phyloP scores from a whole-genome alignment of 768 basidiomycete genomes.

The Podaxis mareebaensis region DNA sequence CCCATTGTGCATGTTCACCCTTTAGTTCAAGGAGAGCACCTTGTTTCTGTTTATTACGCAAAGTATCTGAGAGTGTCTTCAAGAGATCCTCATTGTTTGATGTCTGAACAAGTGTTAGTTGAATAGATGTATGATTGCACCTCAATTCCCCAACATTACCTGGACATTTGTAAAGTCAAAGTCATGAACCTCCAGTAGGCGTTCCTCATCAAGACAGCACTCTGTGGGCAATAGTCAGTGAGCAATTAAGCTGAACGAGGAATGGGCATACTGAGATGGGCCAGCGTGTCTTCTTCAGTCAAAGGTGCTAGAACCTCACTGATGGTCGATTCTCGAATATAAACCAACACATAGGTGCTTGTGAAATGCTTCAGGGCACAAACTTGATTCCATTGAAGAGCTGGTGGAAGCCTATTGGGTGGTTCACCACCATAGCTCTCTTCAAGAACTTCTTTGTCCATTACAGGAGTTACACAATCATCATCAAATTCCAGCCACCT shows the following conservation, averaged over 20 bases:
- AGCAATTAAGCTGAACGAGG: not conserved
- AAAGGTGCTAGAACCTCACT: constrained; percentile 89
- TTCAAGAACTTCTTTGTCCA: constrained; percentile 95
- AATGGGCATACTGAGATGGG: constrained; percentile 79
- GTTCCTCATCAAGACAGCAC: constrained; percentile 91
- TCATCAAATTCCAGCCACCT: constrained; percentile 99
- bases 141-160: too few species aligned
- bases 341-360: constrained; percentile 99
- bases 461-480: constrained; percentile 97
- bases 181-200: constrained; percentile 43
- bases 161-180: too few species aligned
- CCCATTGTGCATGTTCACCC: too few species aligned
- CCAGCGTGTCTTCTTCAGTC: constrained; percentile 88
- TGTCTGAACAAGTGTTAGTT: too few species aligned
- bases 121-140: too few species aligned
- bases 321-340: constrained; percentile 83
- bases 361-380: constrained; percentile 97
- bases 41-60: too few species aligned
- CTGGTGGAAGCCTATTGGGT: constrained; percentile 71
- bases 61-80: too few species aligned
- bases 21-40: too few species aligned
- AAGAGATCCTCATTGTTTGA: too few species aligned
- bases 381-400: constrained; percentile 85
- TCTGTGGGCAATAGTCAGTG: constrained; percentile 45
- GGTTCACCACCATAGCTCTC: constrained; percentile 98